Conservation (phyloP, 2,329 filamentous ascomycete species). For the Talaromyces pinophilus region DNA sequence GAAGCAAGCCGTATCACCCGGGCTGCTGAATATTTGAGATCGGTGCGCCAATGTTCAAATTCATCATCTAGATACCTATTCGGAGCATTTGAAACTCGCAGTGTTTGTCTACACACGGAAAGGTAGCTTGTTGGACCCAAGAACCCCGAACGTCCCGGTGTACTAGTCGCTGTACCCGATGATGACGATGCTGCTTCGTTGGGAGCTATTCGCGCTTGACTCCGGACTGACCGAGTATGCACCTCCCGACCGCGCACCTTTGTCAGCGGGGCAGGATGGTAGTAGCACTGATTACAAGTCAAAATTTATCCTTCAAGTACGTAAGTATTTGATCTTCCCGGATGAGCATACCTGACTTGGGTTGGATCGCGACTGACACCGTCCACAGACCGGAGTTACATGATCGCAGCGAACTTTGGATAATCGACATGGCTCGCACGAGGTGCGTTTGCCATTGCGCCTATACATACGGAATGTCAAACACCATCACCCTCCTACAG, state of each 20-base stretch:
- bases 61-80: neutral
- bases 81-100: neutral
- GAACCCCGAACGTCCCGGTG: neutral
- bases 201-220: neutral
- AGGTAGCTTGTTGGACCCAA: neutral
- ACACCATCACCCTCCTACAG: neutral
- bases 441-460: conserved; percentile 38
- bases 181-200: neutral
- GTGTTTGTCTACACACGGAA: neutral
- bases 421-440: conserved; percentile 41
- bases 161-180: neutral
- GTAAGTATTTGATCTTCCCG: neutral
- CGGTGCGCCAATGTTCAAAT: conserved; percentile 6
- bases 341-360: conserved; percentile 2
- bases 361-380: conserved; percentile 4
- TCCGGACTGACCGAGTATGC: neutral
- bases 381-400: conserved; percentile 32
- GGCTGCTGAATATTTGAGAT: neutral
- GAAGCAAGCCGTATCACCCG: conserved; percentile 1
- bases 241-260: neutral
- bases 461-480: neutral
- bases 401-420: conserved; percentile 41
- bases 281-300: neutral
- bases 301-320: neutral
- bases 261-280: neutral